phyloP scores from a whole-genome alignment of 768 basidiomycete species.

The Mrakia blollopis region DNA sequence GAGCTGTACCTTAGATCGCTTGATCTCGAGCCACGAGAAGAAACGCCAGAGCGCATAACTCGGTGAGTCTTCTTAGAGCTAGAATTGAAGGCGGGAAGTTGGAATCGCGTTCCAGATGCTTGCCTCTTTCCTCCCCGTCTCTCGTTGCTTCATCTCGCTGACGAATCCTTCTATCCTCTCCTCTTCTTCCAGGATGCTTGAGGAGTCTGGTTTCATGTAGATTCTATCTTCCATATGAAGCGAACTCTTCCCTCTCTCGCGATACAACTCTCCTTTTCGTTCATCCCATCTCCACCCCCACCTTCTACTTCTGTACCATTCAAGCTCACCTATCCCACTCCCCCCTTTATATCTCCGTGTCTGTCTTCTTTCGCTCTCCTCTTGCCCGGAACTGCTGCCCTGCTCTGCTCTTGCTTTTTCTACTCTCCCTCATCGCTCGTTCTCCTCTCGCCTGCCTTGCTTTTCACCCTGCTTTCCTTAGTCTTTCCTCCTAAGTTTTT shows the following conservation, averaged over 20 bases:
- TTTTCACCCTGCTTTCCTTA: too few species aligned
- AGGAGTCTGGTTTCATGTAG: slow-evolving; percentile 22
- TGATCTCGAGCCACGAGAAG: slow-evolving; percentile 84
- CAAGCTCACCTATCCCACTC: not conserved
- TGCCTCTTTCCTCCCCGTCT: too few species aligned
- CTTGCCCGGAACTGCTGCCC: not conserved
- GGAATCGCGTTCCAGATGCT: not conserved
- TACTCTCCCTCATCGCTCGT: not conserved
- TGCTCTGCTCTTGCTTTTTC: not conserved
- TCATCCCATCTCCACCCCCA: too few species aligned
- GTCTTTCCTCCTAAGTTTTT: too few species aligned
- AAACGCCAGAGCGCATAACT: slow-evolving; percentile 66
- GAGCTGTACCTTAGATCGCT: slow-evolving; percentile 70
- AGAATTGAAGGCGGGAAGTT: not conserved
- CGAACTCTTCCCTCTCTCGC: too few species aligned
- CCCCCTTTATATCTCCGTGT: slow-evolving; percentile 5
- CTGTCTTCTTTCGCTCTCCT: not conserved
- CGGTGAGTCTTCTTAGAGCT: slow-evolving; percentile 20
- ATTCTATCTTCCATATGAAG: not conserved
- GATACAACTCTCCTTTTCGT: too few species aligned
- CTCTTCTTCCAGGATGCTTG: slow-evolving; percentile 9
- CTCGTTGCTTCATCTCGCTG: not conserved
- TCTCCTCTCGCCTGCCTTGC: too few species aligned
- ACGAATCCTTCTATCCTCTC: not conserved
- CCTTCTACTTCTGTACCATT: too few species aligned